Evolutionary conservation across 176 grass and related monocot genomes (phyloP), one percentile per base, ranked within the genome.

Genomic region (Rhynchospora breviuscula): DNA sequence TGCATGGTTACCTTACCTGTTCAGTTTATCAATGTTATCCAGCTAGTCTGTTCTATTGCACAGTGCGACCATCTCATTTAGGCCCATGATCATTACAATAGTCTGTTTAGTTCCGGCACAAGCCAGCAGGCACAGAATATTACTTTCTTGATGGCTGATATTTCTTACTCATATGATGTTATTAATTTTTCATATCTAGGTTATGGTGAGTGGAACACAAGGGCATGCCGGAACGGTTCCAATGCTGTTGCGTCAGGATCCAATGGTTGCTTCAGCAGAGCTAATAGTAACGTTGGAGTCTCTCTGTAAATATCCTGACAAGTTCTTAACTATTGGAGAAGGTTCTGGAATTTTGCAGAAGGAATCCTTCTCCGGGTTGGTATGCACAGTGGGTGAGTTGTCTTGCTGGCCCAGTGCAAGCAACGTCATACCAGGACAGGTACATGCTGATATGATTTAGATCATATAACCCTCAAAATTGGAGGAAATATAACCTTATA

Each of bases 401-500:
- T 88, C 86, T 53, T 87, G 85, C n/a, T 99, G 93, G 96, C 96
- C 96, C 19, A 91, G 95, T 45, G 93, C 95, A 12, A 98, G 95
- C 88, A 98, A 99, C 52, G 96, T 95, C 48, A 99, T 99, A 33
- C 96, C 96, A 9, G 91, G 93, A 18, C 96, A 99, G 91, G 95
- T 88, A 92, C 54, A 6, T n/a, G 46, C 12, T 53, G 18, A 83
- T 40, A 40, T 40, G 35, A 40, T 40, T 40, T 40, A 40, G 35
- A 33, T 70, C 25, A 18, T 71, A 22, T 59, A 57, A 71, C 18
- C 49, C 49, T 47, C 8, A 71, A 46, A 45, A 31, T 45, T 19
- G 15, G 17, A n/a, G 33, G n/a, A n/a, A 3, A 70, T 70, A 52
- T 52, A 52, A 52, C 10, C 49, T 52, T 52, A 3, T n/a, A 3